These are phyloP conservation scores for Sinapis alba DNA, from an alignment of 441 rosid species.

Conservation along the genomic window DNA sequence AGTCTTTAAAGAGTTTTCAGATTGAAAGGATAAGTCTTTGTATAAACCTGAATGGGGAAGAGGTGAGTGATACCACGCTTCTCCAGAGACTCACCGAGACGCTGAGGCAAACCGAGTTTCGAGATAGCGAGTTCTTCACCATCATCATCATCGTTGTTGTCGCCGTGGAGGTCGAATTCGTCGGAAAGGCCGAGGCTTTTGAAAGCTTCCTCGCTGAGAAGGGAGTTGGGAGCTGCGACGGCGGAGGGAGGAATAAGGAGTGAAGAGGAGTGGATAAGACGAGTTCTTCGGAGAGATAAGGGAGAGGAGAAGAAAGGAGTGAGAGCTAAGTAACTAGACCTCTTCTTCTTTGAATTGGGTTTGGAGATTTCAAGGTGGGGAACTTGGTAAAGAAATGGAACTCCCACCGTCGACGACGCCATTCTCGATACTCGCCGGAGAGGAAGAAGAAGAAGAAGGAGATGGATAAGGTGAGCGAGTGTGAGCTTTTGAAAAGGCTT, in stretches of 20 bases:
- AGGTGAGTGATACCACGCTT: constrained; percentile 91
- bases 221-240: constrained; percentile 70
- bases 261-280: constrained; percentile 12
- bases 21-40: neutral
- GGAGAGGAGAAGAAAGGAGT: neutral
- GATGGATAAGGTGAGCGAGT: neutral
- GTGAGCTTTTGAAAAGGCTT: neutral
- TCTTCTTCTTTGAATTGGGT: neutral
- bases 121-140: constrained; percentile 74
- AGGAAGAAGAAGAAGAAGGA: neutral
- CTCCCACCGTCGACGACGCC: constrained; percentile 3
- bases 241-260: constrained; percentile 56
- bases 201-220: constrained; percentile 91
- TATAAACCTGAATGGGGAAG: constrained; percentile 78
- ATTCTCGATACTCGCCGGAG: neutral
- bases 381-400: neutral
- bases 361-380: neutral
- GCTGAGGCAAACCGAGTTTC: constrained; percentile 74
- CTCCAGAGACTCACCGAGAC: constrained; percentile 69
- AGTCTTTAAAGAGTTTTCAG: neutral
- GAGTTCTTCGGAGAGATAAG: neutral
- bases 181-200: constrained; percentile 60
- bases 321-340: neutral
- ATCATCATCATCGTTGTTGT: neutral
- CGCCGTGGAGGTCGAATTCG: constrained; percentile 41